Base-by-base conservation (phyloP, 2,329 filamentous ascomycete species). In the Coccinonectria pachysandricola region DNA sequence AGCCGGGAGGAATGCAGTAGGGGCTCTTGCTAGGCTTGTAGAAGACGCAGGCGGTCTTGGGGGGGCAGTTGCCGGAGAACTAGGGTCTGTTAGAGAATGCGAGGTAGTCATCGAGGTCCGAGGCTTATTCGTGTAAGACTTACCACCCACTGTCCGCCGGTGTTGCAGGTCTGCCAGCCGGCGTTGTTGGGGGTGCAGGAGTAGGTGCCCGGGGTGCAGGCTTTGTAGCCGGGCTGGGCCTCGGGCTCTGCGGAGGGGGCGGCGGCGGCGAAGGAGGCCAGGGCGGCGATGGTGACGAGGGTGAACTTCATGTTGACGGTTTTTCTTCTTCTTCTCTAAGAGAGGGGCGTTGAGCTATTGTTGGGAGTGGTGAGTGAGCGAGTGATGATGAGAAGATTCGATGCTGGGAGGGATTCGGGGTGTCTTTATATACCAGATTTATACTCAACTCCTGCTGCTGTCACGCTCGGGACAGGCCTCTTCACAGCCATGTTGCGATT, bases 1-100 rank as follows among this genome's bases (percentile, higher is more conserved):
- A 55, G 25, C 35, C 32, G 18, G 48, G 40, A 8, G 51, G 51
- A 6, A 59, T 48, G 26, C 55, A 58, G 52, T 58, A 58, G 33
- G 55, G 54, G 48, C 50, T 55, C 24, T 34, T 26, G 43, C 45
- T 58, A 19, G 36, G 29, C 20, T 36, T 18, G 43, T 50, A 46
- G 47, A 57, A 58, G 43, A 49, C 47, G 45, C 55, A 58, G 19
- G 37, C 19, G 10, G 53, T 56, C 26, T 53, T 37, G 32, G 51
- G 53, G 8, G 53, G 53, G 34, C 55, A 58, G 27, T 32, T 28
- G 8, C 55, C 55, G 12, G 40, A 49, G 26, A 33, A 43, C 54
- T 58, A 19, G 7, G 12, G 13, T 7, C 5, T n/a, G n/a, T n/a
- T n/a, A n/a, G n/a, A n/a, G n/a, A n/a, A n/a, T n/a, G n/a, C n/a